phyloP scores from a whole-genome alignment of 1,284 basidiomycete genomes.

The Porodaedalea pini region DNA sequence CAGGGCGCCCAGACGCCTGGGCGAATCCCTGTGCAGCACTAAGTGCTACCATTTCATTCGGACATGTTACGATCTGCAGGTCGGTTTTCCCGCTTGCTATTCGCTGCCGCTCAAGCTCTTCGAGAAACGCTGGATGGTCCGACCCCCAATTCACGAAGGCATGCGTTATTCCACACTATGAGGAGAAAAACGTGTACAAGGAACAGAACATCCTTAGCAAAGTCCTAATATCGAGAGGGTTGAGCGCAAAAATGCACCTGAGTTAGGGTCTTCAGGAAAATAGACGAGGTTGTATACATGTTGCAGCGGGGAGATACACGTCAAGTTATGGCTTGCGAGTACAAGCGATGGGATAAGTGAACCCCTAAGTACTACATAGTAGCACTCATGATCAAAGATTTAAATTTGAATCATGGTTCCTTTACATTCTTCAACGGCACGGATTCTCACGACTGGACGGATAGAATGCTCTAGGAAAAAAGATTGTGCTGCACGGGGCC shows the following conservation, averaged over 20 bases:
- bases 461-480: too few relatives aligned
- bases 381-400: too few relatives aligned
- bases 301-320: not conserved
- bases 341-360: too few relatives aligned
- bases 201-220: not conserved
- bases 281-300: slow-evolving; percentile 55
- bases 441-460: not conserved
- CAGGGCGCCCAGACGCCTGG: slow-evolving; percentile 60
- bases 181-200: not conserved
- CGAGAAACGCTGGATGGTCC: slow-evolving; percentile 66
- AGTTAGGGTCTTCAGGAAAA: slow-evolving; percentile 55
- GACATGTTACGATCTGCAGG: slow-evolving; percentile 57
- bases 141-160: slow-evolving; percentile 75
- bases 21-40: slow-evolving; percentile 69
- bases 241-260: slow-evolving; percentile 32
- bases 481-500: too few relatives aligned
- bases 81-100: slow-evolving; percentile 37
- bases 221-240: not conserved
- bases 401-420: too few relatives aligned
- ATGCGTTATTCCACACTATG: slow-evolving; percentile 52
- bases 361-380: too few relatives aligned
- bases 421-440: not conserved
- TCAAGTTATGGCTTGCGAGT: too few relatives aligned
- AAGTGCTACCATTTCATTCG: slow-evolving; percentile 73
- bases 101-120: slow-evolving; percentile 60